A percentile compares a stretch with the other conserved stretches of the same genome.
These are phyloP conservation scores for Calonectria fujianensis DNA, from an alignment of 2,329 filamentous ascomycete species.

Conservation along the genomic window DNA sequence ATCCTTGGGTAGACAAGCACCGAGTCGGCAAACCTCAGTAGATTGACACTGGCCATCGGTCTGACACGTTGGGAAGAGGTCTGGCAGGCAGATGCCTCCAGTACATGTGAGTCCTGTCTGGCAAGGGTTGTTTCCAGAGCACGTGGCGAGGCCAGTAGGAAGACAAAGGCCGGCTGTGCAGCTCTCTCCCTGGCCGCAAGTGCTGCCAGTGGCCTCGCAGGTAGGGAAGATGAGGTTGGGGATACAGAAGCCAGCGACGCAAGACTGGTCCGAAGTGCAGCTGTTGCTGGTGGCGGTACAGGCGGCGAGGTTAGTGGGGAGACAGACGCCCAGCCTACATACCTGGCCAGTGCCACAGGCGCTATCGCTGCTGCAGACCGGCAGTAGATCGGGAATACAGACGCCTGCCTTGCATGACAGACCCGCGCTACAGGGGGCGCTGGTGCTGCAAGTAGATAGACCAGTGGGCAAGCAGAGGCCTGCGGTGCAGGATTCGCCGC, in stretches of 20 bases:
- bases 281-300: constrained; percentile 16
- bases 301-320: not conserved
- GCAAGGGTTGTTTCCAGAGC: not conserved
- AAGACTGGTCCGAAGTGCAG: constrained; percentile 19
- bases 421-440: not conserved
- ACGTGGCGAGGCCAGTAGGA: not conserved
- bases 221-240: constrained; percentile 16
- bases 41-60: constrained; percentile 2
- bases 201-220: not conserved
- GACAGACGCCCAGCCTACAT: constrained; percentile 25
- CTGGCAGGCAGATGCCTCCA: constrained; percentile 27
- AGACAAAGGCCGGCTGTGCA: constrained; percentile 26
- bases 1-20: constrained; percentile 3
- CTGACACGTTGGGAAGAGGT: constrained; percentile 14
- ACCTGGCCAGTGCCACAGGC: not conserved
- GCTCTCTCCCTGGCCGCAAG: constrained; percentile 7
- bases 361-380: not conserved
- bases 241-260: constrained; percentile 26
- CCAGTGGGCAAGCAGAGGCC: constrained; percentile 22
- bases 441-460: not conserved
- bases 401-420: constrained; percentile 1
- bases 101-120: constrained; percentile 12
- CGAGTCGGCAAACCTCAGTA: constrained; percentile 7
- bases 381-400: not conserved
- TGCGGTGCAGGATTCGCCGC: constrained; percentile 6